phyloP scores from a whole-genome alignment of 2,329 filamentous ascomycete species.

The Colletotrichum tamarilloi region DNA sequence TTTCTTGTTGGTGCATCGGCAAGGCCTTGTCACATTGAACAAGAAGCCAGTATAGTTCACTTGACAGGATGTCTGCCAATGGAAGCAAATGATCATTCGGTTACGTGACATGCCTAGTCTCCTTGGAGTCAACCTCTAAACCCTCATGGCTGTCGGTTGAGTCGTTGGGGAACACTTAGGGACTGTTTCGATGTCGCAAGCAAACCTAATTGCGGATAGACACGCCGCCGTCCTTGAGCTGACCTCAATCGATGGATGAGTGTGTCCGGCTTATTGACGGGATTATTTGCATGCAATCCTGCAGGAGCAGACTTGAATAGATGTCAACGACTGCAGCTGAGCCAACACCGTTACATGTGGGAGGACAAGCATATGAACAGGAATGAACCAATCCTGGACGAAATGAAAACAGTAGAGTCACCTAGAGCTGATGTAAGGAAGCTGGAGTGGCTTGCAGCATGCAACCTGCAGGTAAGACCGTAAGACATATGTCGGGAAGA shows the following conservation, averaged over 20 bases:
- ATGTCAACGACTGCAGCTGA: background rate
- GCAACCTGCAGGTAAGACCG: background rate
- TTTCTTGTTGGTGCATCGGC: background rate
- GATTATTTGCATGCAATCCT: background rate
- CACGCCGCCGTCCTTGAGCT: background rate
- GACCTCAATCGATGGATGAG: background rate
- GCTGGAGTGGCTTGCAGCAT: background rate
- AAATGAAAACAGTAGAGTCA: background rate
- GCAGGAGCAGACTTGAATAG: background rate
- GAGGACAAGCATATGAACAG: background rate
- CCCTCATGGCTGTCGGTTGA: background rate
- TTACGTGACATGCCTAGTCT: background rate
- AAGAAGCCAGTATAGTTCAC: background rate
- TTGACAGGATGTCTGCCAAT: background rate
- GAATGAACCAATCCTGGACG: background rate
- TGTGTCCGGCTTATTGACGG: background rate
- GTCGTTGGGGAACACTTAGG: background rate
- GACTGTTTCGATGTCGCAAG: background rate
- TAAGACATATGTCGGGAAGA: constrained; percentile 1
- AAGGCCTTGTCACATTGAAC: background rate
- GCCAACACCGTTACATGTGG: constrained; percentile 6
- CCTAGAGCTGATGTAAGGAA: background rate
- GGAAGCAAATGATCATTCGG: background rate
- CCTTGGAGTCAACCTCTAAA: background rate
- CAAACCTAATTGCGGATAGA: background rate